A percentile compares a stretch with the other conserved stretches of the same genome.
Conservation (phyloP, 257 asterid genomes). For the Galeopsis tetrahit region DNA sequence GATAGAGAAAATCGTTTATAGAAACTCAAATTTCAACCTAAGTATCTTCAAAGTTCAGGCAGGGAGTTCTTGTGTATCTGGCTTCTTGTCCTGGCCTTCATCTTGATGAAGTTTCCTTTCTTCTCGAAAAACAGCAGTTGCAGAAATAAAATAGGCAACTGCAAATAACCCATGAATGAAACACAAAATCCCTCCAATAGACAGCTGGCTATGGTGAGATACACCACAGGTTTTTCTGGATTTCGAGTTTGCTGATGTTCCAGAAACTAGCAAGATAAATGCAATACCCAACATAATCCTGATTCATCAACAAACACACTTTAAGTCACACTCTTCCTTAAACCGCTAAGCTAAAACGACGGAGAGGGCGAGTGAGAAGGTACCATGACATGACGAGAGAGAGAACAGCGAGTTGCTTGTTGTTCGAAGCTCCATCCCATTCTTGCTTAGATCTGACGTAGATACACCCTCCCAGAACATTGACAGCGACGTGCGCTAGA, state of each 20-base stretch:
- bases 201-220: slow-evolving; percentile 51
- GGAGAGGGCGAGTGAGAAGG: neutral
- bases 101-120: slow-evolving; percentile 42
- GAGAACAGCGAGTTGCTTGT: slow-evolving; percentile 78
- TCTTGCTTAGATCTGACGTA: slow-evolving; percentile 72
- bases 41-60: slow-evolving; percentile 28
- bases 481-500: slow-evolving; percentile 62
- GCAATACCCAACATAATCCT: slow-evolving; percentile 61
- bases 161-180: slow-evolving; percentile 70
- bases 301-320: neutral
- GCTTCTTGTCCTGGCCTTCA: slow-evolving; percentile 35
- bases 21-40: neutral
- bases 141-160: slow-evolving; percentile 60
- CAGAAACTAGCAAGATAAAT: slow-evolving; percentile 56
- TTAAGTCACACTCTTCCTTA: neutral
- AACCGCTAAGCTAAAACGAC: neutral
- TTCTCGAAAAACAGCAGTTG: slow-evolving; percentile 54
- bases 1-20: neutral
- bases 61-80: slow-evolving; percentile 38
- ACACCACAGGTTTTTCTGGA: slow-evolving; percentile 62
- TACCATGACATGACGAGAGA: slow-evolving; percentile 81
- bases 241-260: slow-evolving; percentile 53
- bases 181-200: slow-evolving; percentile 69
- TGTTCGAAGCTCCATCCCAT: slow-evolving; percentile 60
- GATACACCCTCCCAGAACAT: slow-evolving; percentile 66